A percentile compares a stretch with the other conserved stretches of the same genome.
These are phyloP conservation scores for Pistacia vera DNA, from an alignment of 345 rosid species.

Conservation along the genomic window DNA sequence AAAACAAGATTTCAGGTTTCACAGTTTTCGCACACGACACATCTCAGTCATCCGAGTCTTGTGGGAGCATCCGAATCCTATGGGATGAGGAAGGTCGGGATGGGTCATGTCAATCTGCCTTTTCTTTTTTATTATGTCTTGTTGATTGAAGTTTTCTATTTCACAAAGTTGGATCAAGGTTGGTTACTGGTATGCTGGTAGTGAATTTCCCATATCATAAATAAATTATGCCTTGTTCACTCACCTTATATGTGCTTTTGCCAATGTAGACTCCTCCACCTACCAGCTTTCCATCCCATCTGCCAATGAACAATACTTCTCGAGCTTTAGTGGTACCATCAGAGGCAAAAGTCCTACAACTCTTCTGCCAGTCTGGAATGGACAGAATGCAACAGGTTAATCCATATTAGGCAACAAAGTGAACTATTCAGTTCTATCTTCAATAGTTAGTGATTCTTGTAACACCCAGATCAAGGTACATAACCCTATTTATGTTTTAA, in stretches of 20 bases:
- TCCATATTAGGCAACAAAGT: slow-evolving; percentile 7
- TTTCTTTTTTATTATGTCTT: not conserved
- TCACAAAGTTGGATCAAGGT: slow-evolving; percentile 21
- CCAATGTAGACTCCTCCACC: slow-evolving; percentile 1
- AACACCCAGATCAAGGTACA: no score
- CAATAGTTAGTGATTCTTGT: slow-evolving; percentile 8
- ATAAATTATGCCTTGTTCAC: slow-evolving; percentile 21
- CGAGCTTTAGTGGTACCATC: slow-evolving; percentile 15
- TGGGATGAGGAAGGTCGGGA: no score
- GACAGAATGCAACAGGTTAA: slow-evolving; percentile 5
- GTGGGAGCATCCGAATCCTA: no score
- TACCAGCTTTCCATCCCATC: slow-evolving; percentile 17
- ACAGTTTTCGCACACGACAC: no score
- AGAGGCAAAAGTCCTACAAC: slow-evolving; percentile 21
- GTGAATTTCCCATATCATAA: slow-evolving; percentile 7
- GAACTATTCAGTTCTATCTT: slow-evolving; percentile 29
- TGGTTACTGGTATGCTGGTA: slow-evolving; percentile 4
- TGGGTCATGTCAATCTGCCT: not conserved
- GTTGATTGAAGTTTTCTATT: not conserved
- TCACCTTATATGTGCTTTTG: slow-evolving; percentile 25
- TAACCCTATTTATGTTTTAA: no score
- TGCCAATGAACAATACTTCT: not conserved
- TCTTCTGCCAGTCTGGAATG: slow-evolving; percentile 24
- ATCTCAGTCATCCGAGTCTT: no score
- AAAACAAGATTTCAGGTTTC: no score